These are phyloP conservation scores for Eucalyptus globulus DNA, from an alignment of 345 rosid species.

Conservation along the genomic window DNA sequence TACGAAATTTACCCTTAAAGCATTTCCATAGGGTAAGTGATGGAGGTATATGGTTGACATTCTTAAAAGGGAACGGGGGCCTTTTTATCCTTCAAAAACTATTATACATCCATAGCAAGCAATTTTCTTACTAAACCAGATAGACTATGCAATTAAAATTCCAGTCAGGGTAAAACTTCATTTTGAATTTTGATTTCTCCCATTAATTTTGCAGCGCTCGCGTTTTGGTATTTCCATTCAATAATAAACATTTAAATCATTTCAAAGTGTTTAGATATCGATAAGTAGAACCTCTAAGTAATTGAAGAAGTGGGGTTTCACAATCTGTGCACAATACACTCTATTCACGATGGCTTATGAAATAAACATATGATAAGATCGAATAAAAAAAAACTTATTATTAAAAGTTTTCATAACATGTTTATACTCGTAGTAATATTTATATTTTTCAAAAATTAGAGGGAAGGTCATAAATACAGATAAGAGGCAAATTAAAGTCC, in stretches of 20 bases:
- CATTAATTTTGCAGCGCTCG: background rate
- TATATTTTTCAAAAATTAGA: background rate
- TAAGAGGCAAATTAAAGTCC: background rate
- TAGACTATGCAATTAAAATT: background rate
- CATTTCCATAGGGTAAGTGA: background rate
- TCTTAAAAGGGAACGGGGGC: background rate
- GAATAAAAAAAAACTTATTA: background rate
- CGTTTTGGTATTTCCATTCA: background rate
- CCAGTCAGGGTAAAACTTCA: background rate
- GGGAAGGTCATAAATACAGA: background rate
- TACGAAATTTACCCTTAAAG: background rate
- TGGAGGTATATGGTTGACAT: background rate
- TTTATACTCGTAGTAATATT: background rate
- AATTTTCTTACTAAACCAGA: background rate
- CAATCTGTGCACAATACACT: rapidly evolving
- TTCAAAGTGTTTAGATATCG: background rate
- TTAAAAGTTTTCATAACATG: background rate
- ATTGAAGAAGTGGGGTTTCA: no score
- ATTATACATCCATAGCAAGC: background rate
- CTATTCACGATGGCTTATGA: no score
- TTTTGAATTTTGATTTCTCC: background rate
- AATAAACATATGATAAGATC: no score
- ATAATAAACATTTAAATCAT: background rate
- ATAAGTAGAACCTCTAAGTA: background rate
- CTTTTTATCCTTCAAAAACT: background rate